A percentile compares a stretch with the other conserved stretches of the same genome.
phyloP scores from a whole-genome alignment of 2,329 filamentous ascomycete genomes.

The Pseudocercospora musae region DNA sequence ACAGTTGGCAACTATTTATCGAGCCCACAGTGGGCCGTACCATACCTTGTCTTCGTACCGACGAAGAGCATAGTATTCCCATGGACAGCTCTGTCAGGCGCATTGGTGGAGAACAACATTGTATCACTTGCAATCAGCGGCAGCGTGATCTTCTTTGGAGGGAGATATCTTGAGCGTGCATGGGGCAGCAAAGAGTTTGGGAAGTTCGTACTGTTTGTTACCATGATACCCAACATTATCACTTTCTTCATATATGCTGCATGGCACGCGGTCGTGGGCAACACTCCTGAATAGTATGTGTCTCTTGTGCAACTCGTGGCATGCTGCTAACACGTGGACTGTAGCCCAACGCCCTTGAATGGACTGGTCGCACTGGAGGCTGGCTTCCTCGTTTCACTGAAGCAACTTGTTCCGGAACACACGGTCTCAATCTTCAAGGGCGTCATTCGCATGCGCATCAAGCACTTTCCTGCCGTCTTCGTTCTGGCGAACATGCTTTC shows the following conservation, averaged over 20 bases:
- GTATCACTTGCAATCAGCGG: constrained; percentile 77
- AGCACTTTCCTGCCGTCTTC: constrained; percentile 74
- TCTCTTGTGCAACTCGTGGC: background rate
- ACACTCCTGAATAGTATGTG: constrained; percentile 64
- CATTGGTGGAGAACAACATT: constrained; percentile 89
- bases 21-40: constrained; percentile 45
- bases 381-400: constrained; percentile 92
- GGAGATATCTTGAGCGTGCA: constrained; percentile 89
- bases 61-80: constrained; percentile 81
- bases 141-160: constrained; percentile 82
- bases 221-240: constrained; percentile 75
- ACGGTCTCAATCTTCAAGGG: constrained; percentile 92
- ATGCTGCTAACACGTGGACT: constrained; percentile 3
- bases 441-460: constrained; percentile 82
- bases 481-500: constrained; percentile 67
- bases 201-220: constrained; percentile 77
- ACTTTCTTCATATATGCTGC: constrained; percentile 70
- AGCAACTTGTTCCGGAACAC: constrained; percentile 94
- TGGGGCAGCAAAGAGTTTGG: constrained; percentile 91
- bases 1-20: constrained; percentile 35
- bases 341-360: constrained; percentile 71
- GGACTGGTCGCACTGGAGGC: constrained; percentile 88
- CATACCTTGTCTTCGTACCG: constrained; percentile 84
- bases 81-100: constrained; percentile 85
- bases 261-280: constrained; percentile 68